These are phyloP conservation scores for Lyophyllum semitale DNA, from an alignment of 768 basidiomycete species.

Conservation along the genomic window DNA sequence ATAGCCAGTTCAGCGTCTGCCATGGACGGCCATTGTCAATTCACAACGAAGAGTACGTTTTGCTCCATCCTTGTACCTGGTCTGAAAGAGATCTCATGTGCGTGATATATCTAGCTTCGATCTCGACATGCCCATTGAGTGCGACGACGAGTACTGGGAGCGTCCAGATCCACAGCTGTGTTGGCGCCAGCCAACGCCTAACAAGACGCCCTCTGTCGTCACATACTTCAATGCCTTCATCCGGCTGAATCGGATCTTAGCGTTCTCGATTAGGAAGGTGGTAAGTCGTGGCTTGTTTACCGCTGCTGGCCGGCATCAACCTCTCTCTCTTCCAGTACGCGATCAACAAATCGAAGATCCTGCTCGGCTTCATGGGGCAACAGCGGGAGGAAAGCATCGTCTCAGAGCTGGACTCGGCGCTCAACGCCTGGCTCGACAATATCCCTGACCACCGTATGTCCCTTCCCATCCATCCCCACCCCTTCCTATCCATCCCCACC, in stretches of 20 bases:
- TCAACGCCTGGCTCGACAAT: slow-evolving; percentile 69
- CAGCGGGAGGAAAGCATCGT: slow-evolving; percentile 72
- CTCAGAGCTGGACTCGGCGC: slow-evolving; percentile 66
- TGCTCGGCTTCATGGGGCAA: slow-evolving; percentile 60
- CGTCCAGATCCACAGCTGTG: slow-evolving; percentile 54
- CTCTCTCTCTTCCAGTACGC: slow-evolving; percentile 57
- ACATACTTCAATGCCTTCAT: slow-evolving; percentile 57
- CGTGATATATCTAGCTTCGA: slow-evolving; percentile 57
- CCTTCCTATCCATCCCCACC: not conserved
- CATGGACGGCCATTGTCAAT: slow-evolving; percentile 77
- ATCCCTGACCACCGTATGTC: slow-evolving; percentile 61
- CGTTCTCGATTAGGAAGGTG: slow-evolving; percentile 64
- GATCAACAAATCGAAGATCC: slow-evolving; percentile 72
- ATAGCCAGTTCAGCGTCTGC: slow-evolving; percentile 49
- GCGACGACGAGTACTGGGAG: slow-evolving; percentile 79
- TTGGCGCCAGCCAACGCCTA: slow-evolving; percentile 64
- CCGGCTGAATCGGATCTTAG: slow-evolving; percentile 65
- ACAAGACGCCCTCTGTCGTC: slow-evolving; percentile 54
- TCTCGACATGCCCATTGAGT: slow-evolving; percentile 63
- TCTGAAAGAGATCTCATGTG: not conserved
- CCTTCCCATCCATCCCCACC: not conserved
- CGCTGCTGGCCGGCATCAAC: not conserved
- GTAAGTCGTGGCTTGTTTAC: slow-evolving; percentile 34
- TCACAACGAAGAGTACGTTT: slow-evolving; percentile 74
- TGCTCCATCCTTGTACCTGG: not conserved